These are phyloP conservation scores for Colletotrichum trifolii DNA, from an alignment of 2,329 filamentous ascomycete species.

Conservation along the genomic window DNA sequence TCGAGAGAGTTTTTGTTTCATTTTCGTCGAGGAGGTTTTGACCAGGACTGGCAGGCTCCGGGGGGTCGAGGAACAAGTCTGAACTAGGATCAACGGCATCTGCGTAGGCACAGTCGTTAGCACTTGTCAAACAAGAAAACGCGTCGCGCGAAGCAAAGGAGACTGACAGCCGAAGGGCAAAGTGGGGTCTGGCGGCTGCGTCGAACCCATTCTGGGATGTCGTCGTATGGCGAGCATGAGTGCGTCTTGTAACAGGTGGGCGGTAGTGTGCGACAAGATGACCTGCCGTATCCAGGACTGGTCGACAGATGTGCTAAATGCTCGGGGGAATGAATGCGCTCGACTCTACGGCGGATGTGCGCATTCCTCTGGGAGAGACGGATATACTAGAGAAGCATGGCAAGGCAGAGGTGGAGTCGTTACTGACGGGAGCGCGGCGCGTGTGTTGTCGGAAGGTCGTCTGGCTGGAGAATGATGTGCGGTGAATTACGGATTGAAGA, in stretches of 20 bases:
- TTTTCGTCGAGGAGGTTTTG: constrained; percentile 72
- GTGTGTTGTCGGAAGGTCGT: constrained; percentile 16
- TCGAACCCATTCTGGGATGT: constrained; percentile 68
- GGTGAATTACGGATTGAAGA: neutral
- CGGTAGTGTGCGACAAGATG: constrained; percentile 24
- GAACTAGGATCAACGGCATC: constrained; percentile 55
- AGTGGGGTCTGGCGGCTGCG: constrained; percentile 65
- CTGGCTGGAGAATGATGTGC: constrained; percentile 13
- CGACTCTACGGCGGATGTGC: constrained; percentile 26
- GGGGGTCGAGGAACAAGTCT: constrained; percentile 63
- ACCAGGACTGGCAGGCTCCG: constrained; percentile 69
- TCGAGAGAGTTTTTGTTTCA: constrained; percentile 67
- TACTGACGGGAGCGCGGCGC: constrained; percentile 23
- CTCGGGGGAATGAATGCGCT: constrained; percentile 25
- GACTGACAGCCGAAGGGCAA: constrained; percentile 75
- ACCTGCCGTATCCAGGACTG: constrained; percentile 20
- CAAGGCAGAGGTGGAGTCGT: constrained; percentile 15
- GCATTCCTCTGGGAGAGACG: constrained; percentile 34
- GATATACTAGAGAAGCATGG: constrained; percentile 33
- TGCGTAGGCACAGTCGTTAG: constrained; percentile 41
- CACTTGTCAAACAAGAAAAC: neutral
- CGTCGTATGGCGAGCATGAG: constrained; percentile 68
- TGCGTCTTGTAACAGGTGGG: constrained; percentile 48
- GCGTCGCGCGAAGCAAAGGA: constrained; percentile 25
- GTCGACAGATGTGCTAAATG: constrained; percentile 3